Percentiles rank a stretch among this genome's conserved stretches.
These are phyloP conservation scores for Morella rubra DNA, from an alignment of 306 rosid species.

Conservation along the genomic window DNA sequence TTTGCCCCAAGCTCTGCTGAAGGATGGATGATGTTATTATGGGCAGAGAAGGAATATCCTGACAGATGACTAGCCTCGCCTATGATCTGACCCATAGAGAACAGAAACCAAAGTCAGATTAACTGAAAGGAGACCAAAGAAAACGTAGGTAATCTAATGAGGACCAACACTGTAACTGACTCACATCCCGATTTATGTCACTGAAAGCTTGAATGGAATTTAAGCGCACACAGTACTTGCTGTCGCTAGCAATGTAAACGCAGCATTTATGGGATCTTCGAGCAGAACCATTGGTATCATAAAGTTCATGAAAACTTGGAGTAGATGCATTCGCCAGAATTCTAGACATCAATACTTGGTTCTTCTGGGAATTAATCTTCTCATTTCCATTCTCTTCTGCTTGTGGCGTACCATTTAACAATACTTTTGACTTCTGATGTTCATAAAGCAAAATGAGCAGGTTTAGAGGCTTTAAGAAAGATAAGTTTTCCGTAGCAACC, in stretches of 20 bases:
- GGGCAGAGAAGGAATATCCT: conserved; percentile 90
- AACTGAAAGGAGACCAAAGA: conserved; percentile 9
- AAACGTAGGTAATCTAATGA: conserved; percentile 9
- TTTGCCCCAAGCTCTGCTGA: conserved; percentile 87
- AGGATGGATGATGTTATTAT: conserved; percentile 77
- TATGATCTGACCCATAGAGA: conserved; percentile 55
- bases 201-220: conserved; percentile 86
- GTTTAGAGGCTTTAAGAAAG: conserved; percentile 35
- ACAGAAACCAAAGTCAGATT: conserved; percentile 15
- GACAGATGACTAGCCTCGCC: conserved; percentile 89
- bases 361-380: conserved; percentile 61
- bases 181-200: conserved; percentile 94
- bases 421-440: conserved; percentile 73
- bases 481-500: conserved; percentile 18
- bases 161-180: conserved; percentile 31
- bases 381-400: conserved; percentile 75
- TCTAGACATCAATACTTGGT: conserved; percentile 56
- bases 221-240: conserved; percentile 80
- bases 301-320: conserved; percentile 65
- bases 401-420: conserved; percentile 56
- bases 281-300: conserved; percentile 47
- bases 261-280: conserved; percentile 86
- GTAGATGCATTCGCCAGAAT: conserved; percentile 79
- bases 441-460: conserved; percentile 39
- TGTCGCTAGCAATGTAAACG: conserved; percentile 76